phyloP scores from a whole-genome alignment of 139 green algal species.

The Coelastrella sp. region DNA sequence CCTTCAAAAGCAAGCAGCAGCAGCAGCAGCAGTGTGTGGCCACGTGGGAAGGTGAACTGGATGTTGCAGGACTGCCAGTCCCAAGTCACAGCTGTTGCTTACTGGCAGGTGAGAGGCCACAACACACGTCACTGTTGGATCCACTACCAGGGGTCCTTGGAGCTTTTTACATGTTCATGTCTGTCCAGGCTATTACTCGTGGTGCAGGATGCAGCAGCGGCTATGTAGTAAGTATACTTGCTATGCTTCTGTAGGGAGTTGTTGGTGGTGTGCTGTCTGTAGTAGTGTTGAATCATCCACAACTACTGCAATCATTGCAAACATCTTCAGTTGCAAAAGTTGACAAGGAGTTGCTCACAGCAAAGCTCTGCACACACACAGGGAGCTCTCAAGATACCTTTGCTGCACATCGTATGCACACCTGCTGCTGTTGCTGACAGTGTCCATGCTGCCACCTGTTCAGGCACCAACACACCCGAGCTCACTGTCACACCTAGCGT shows the following conservation, averaged over 20 bases:
- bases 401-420: not conserved
- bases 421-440: not conserved
- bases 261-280: not conserved
- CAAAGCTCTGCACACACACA: no score
- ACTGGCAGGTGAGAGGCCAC: constrained; percentile 50
- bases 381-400: not conserved
- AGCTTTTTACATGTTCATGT: not conserved
- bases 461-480: constrained; percentile 1
- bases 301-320: not conserved
- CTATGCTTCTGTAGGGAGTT: not conserved
- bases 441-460: not conserved
- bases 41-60: constrained; percentile 39
- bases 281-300: no score
- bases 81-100: constrained; percentile 47
- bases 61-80: constrained; percentile 58
- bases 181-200: not conserved
- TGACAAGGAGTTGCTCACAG: no score
- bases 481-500: constrained; percentile 10
- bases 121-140: not conserved
- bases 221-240: no score
- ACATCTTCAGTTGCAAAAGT: not conserved
- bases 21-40: not conserved
- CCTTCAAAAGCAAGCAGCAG: constrained; percentile 35
- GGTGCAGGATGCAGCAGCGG: no score
- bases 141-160: not conserved